These are phyloP conservation scores for Diaporthe eres DNA, from an alignment of 2,329 filamentous ascomycete genomes.

Conservation along the genomic window DNA sequence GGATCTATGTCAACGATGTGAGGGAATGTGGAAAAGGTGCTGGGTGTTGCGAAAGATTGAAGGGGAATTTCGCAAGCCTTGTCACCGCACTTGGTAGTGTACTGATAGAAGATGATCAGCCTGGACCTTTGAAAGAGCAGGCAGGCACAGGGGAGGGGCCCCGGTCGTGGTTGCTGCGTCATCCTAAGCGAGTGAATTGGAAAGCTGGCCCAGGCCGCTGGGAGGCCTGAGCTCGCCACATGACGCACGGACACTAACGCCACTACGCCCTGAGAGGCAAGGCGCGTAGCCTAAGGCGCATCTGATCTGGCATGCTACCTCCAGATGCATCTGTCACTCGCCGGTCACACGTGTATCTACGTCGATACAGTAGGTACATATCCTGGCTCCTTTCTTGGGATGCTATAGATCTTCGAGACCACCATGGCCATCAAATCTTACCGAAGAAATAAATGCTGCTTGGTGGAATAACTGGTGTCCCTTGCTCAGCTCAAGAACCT, in stretches of 20 bases:
- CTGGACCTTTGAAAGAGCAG: constrained; percentile 17
- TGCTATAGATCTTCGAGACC: background rate
- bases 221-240: constrained; percentile 38
- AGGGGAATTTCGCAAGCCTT: background rate
- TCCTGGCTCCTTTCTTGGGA: background rate
- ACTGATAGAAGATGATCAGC: constrained; percentile 13
- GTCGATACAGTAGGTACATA: background rate
- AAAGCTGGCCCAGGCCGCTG: background rate
- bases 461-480: background rate
- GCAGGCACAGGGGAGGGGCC: constrained; percentile 10
- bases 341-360: background rate
- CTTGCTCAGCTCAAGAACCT: background rate
- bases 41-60: background rate
- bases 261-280: constrained; percentile 3
- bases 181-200: constrained; percentile 24
- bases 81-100: background rate
- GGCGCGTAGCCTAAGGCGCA: background rate
- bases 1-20: background rate
- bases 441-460: background rate
- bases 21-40: background rate
- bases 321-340: constrained; percentile 21
- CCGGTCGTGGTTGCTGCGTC: constrained; percentile 26
- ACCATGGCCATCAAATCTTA: background rate
- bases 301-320: constrained; percentile 23
- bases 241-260: constrained; percentile 39